A percentile compares a stretch with the other conserved stretches of the same genome.
These are phyloP conservation scores for Graphiopsis chlorocephala DNA, from an alignment of 2,329 filamentous ascomycete species.

Conservation along the genomic window DNA sequence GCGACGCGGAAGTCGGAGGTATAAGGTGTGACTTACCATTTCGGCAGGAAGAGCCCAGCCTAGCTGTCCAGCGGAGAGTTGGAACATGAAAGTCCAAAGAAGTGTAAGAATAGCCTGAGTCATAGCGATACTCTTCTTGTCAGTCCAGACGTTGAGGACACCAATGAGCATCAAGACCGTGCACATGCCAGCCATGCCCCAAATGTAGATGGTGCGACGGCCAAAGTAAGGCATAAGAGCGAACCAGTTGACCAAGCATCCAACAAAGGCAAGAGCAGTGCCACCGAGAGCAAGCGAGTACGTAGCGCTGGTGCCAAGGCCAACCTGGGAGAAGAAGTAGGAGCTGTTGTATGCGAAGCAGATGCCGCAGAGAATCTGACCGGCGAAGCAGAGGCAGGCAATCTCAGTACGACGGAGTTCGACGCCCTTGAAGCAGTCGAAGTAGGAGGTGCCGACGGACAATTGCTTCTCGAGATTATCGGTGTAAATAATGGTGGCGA, in stretches of 20 bases:
- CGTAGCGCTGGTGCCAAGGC: constrained; percentile 31
- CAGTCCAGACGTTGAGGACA: constrained; percentile 21
- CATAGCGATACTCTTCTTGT: constrained; percentile 27
- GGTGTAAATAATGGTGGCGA: constrained; percentile 40
- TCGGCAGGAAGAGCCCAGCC: constrained; percentile 23
- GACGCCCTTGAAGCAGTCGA: constrained; percentile 38
- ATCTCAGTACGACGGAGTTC: constrained; percentile 49
- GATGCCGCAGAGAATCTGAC: constrained; percentile 36
- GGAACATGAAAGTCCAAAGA: constrained; percentile 40
- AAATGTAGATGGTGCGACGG: constrained; percentile 40
- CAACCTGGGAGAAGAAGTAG: constrained; percentile 41
- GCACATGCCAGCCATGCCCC: constrained; percentile 33
- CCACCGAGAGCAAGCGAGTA: constrained; percentile 36
- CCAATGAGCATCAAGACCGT: constrained; percentile 20
- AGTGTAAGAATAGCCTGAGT: constrained; percentile 48
- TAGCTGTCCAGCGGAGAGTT: constrained; percentile 23
- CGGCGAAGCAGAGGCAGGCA: constrained; percentile 36
- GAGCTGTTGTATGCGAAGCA: constrained; percentile 37
- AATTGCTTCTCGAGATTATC: constrained; percentile 35
- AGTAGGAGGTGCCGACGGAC: constrained; percentile 31
- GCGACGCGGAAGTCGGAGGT: background rate
- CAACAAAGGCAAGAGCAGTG: constrained; percentile 24
- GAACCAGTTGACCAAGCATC: constrained; percentile 28
- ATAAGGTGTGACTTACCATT: constrained; percentile 6
- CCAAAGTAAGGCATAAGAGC: constrained; percentile 36